Percentiles rank a stretch among this genome's conserved stretches.
Conservation (phyloP, 2,329 filamentous ascomycete genomes). For the Paecilomyces fulvus region DNA sequence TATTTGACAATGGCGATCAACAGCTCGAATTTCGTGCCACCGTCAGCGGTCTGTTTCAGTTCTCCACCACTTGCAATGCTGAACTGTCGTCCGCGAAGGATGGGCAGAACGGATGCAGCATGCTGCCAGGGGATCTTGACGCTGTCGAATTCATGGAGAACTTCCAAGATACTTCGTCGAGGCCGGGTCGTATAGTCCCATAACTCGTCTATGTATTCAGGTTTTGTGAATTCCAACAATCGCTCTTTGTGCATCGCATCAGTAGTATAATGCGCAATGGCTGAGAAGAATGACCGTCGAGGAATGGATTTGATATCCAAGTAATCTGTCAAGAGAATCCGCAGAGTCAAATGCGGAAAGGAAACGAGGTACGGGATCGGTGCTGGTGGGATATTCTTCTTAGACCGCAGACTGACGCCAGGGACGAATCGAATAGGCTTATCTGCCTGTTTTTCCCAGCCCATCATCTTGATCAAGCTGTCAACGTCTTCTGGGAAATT, state of each 20-base stretch:
- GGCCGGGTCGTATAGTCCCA: conserved; percentile 93
- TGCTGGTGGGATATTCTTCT: conserved; percentile 15
- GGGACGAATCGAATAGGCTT: conserved; percentile 48
- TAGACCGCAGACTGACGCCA: conserved; percentile 14
- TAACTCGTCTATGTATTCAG: conserved; percentile 77
- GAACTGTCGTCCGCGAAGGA: conserved; percentile 83
- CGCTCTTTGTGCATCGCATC: conserved; percentile 69
- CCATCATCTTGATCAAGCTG: conserved; percentile 67
- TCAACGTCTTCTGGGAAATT: conserved; percentile 80
- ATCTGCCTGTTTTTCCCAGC: conserved; percentile 68
- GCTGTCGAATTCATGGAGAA: conserved; percentile 79
- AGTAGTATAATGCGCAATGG: conserved; percentile 65
- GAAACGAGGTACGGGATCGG: conserved; percentile 28
- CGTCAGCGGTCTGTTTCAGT: conserved; percentile 28
- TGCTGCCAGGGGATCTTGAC: conserved; percentile 73
- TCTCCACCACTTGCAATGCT: conserved; percentile 74
- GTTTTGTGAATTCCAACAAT: conserved; percentile 71
- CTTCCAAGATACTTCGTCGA: conserved; percentile 81
- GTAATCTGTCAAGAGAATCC: conserved; percentile 69
- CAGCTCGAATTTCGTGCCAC: conserved; percentile 55
- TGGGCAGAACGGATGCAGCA: conserved; percentile 64
- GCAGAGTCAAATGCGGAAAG: conserved; percentile 50
- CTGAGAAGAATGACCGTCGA: conserved; percentile 73
- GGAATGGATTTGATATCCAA: conserved; percentile 88
- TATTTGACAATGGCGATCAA: conserved; percentile 87